Percentiles rank a stretch among this genome's conserved stretches.
Conservation (phyloP, 495 filamentous ascomycete genomes). For the Sordaria brevicollis region DNA sequence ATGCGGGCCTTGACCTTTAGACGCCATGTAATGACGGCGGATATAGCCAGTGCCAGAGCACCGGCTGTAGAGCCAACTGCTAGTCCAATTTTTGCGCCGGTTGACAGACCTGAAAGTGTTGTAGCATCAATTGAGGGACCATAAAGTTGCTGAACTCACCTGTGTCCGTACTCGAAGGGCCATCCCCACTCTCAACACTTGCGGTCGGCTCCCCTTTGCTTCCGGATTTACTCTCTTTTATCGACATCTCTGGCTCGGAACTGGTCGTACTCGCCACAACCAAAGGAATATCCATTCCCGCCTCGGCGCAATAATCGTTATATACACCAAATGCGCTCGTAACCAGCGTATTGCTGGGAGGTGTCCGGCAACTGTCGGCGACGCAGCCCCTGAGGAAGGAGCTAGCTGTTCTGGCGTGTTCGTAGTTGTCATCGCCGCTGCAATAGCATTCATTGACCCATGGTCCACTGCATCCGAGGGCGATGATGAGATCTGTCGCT, state of each 20-base stretch:
- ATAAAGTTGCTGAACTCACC: background rate
- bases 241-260: background rate
- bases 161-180: background rate
- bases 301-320: background rate
- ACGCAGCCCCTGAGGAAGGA: slow-evolving; percentile 3
- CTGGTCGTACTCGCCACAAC: background rate
- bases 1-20: background rate
- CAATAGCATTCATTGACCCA: slow-evolving; percentile 6
- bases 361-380: background rate
- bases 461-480: slow-evolving; percentile 2
- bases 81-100: background rate
- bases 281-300: background rate
- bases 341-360: background rate
- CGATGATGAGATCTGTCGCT: background rate
- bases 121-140: background rate
- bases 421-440: background rate
- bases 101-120: background rate
- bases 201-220: background rate
- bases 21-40: background rate
- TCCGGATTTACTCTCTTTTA: background rate
- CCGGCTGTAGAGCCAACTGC: background rate
- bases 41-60: background rate
- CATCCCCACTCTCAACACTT: background rate
- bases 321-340: background rate
- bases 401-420: background rate